These are phyloP conservation scores for Apophysomyces variabilis DNA, from an alignment of 371 early-diverging fungal species.

Conservation along the genomic window DNA sequence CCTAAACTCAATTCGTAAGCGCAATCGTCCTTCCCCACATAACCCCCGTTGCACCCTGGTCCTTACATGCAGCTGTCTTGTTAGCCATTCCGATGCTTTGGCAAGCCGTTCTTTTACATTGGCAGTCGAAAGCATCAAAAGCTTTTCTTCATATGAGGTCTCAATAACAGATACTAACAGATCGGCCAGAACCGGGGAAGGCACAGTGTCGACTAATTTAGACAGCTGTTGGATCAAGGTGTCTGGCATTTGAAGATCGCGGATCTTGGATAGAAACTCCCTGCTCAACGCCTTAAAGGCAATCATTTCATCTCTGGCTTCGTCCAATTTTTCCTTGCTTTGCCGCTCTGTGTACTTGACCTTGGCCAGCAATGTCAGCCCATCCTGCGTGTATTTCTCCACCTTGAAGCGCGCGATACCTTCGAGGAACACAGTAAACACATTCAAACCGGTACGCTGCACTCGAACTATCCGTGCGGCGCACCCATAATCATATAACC, in stretches of 20 bases:
- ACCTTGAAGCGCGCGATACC: constrained; percentile 35
- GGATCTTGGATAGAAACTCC: constrained; percentile 59
- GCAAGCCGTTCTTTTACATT: constrained; percentile 62
- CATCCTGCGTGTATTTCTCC: constrained; percentile 16
- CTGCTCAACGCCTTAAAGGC: constrained; percentile 62
- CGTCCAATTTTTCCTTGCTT: constrained; percentile 54
- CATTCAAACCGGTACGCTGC: constrained; percentile 33
- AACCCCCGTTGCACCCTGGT: not conserved
- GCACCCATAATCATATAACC: constrained; percentile 40
- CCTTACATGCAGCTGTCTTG: constrained; percentile 69
- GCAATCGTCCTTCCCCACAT: not conserved
- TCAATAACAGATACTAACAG: constrained; percentile 75
- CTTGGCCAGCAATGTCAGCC: constrained; percentile 28
- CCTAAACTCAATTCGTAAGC: constrained; percentile 32
- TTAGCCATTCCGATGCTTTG: constrained; percentile 62
- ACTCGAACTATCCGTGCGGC: constrained; percentile 44
- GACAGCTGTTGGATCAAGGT: constrained; percentile 64
- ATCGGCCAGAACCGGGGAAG: constrained; percentile 70
- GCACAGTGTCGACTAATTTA: constrained; percentile 64
- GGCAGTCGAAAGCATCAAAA: constrained; percentile 60
- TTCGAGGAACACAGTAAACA: constrained; percentile 38
- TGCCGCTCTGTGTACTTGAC: constrained; percentile 25
- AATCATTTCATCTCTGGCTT: constrained; percentile 37
- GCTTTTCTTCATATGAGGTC: constrained; percentile 69
- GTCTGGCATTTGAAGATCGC: constrained; percentile 71